phyloP scores from a whole-genome alignment of 2,329 filamentous ascomycete genomes.

The Paraphaeosphaeria sporulosa region DNA sequence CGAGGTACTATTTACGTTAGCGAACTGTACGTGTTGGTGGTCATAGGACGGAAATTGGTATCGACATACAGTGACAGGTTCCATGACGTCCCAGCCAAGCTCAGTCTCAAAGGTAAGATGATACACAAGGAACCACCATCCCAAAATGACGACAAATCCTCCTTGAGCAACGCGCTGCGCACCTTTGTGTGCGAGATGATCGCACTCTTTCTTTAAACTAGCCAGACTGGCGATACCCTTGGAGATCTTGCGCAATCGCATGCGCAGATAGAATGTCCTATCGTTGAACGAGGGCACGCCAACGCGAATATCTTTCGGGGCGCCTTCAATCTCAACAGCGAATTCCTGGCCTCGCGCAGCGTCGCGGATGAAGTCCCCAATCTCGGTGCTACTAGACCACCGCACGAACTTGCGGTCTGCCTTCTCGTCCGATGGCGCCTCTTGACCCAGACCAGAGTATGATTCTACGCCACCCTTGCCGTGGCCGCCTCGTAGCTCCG shows the following conservation, averaged over 20 bases:
- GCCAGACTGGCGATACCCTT: constrained; percentile 73
- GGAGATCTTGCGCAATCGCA: constrained; percentile 76
- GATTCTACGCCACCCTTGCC: constrained; percentile 70
- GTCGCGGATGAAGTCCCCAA: constrained; percentile 93
- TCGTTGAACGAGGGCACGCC: constrained; percentile 88
- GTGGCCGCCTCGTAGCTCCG: constrained; percentile 54
- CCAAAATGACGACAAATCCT: constrained; percentile 75
- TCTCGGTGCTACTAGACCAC: constrained; percentile 88
- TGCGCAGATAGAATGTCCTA: constrained; percentile 86
- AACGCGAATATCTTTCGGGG: constrained; percentile 72
- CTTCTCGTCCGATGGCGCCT: constrained; percentile 52
- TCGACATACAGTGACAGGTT: constrained; percentile 72
- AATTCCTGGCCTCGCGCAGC: constrained; percentile 86
- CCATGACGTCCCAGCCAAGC: constrained; percentile 88
- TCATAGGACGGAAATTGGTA: not conserved
- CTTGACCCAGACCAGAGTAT: constrained; percentile 74
- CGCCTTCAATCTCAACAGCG: constrained; percentile 80
- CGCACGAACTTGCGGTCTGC: constrained; percentile 75
- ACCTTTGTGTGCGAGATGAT: constrained; percentile 75
- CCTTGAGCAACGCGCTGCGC: constrained; percentile 82
- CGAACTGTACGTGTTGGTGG: not conserved
- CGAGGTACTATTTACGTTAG: constrained; percentile 66
- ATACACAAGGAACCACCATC: constrained; percentile 87
- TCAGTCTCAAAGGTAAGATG: constrained; percentile 72
- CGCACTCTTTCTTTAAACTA: constrained; percentile 81